These are phyloP conservation scores for Botrytis porri DNA, from an alignment of 2,329 filamentous ascomycete species.

Conservation along the genomic window DNA sequence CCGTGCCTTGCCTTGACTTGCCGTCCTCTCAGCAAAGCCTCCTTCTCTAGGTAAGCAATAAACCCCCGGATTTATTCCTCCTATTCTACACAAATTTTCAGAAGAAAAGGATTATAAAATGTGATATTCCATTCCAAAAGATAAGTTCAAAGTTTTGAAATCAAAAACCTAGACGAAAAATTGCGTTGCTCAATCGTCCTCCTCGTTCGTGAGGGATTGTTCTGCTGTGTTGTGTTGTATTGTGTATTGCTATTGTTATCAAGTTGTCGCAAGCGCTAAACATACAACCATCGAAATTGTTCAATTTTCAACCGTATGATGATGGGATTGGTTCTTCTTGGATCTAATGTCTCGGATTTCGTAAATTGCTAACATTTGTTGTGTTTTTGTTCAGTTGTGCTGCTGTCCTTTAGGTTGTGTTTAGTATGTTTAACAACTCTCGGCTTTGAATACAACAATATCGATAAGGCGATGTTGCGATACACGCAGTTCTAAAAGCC, in stretches of 20 bases:
- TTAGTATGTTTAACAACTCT: neutral
- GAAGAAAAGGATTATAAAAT: neutral
- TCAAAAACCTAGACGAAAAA: neutral
- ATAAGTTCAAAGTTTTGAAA: neutral
- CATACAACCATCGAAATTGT: neutral
- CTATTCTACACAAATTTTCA: neutral
- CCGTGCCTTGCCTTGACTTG: neutral
- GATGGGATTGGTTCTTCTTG: neutral
- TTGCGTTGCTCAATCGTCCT: neutral
- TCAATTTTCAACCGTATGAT: neutral
- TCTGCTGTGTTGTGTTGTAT: neutral
- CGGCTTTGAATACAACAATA: constrained; percentile 15
- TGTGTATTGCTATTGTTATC: neutral
- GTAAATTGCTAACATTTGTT: neutral
- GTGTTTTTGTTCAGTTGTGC: neutral
- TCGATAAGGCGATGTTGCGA: constrained; percentile 20
- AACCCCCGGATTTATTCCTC: neutral
- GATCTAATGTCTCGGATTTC: neutral
- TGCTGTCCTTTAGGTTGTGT: neutral
- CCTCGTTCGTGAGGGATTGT: neutral
- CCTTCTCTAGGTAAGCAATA: constrained; percentile 11
- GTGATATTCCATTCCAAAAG: neutral
- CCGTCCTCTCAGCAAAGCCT: constrained; percentile 9
- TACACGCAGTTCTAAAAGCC: neutral
- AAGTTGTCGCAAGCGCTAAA: constrained; percentile 9